phyloP scores from a whole-genome alignment of 164 flowering plant species.

The Magnolia sinica region DNA sequence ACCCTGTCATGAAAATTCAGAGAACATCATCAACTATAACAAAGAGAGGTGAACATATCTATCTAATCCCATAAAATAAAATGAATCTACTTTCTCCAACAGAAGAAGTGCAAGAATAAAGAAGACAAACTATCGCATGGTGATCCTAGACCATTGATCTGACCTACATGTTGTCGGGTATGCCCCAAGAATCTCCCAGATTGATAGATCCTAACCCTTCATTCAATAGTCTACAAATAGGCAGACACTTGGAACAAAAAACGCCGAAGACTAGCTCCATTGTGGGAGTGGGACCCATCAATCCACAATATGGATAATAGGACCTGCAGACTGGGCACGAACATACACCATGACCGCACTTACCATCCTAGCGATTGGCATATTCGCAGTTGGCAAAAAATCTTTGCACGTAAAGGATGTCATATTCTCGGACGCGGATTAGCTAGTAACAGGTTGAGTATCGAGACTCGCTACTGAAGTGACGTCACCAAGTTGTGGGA shows the following conservation, averaged over 20 bases:
- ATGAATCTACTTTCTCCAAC: neutral
- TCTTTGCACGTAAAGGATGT: too few species aligned
- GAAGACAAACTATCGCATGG: neutral
- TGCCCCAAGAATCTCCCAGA: neutral
- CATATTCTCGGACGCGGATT: too few species aligned
- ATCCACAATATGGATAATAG: neutral
- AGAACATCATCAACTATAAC: neutral
- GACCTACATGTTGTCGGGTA: neutral
- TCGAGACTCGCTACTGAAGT: too few species aligned
- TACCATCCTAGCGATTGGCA: neutral
- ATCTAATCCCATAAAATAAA: too few species aligned
- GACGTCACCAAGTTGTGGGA: too few species aligned
- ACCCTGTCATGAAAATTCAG: conserved; percentile 19
- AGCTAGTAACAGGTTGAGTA: too few species aligned
- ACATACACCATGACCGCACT: neutral
- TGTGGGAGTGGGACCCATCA: neutral
- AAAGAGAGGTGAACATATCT: too few species aligned
- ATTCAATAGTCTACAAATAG: neutral
- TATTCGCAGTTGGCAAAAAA: too few species aligned
- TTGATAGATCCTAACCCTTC: neutral
- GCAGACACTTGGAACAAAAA: neutral
- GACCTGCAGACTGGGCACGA: neutral
- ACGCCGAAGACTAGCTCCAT: neutral
- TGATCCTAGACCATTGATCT: neutral
- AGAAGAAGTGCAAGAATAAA: neutral